These are phyloP conservation scores for Rhynchosporium secalis DNA, from an alignment of 2,329 filamentous ascomycete genomes.

Conservation along the genomic window DNA sequence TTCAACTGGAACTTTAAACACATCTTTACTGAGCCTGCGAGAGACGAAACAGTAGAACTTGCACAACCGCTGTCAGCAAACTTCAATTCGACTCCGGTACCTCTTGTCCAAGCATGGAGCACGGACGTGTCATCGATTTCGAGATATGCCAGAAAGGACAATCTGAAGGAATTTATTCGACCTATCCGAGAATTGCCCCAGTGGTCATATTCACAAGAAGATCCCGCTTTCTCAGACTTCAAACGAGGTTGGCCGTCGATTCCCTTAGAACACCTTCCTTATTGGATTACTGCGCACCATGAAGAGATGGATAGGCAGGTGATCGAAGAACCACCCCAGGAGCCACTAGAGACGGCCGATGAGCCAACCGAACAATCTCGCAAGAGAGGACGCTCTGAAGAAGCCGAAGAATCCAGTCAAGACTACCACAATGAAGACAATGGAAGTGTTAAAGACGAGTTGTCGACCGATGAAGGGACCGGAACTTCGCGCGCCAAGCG, in stretches of 20 bases:
- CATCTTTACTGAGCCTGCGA: slow-evolving; percentile 43
- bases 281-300: slow-evolving; percentile 33
- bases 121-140: slow-evolving; percentile 45
- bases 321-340: neutral
- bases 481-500: slow-evolving; percentile 31
- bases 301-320: slow-evolving; percentile 7
- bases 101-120: slow-evolving; percentile 39
- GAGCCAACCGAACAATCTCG: slow-evolving; percentile 18
- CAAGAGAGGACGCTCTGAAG: slow-evolving; percentile 33
- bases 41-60: slow-evolving; percentile 48
- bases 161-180: slow-evolving; percentile 46
- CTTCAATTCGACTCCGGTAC: slow-evolving; percentile 49
- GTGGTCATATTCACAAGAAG: slow-evolving; percentile 45
- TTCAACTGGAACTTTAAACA: slow-evolving; percentile 45
- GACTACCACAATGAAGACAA: slow-evolving; percentile 24
- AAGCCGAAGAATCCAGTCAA: slow-evolving; percentile 13
- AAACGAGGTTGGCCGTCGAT: slow-evolving; percentile 30
- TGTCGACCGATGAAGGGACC: slow-evolving; percentile 13
- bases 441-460: slow-evolving; percentile 21
- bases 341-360: neutral
- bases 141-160: slow-evolving; percentile 46
- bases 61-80: slow-evolving; percentile 47
- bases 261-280: slow-evolving; percentile 31
- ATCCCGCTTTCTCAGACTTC: slow-evolving; percentile 46
- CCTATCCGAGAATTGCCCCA: slow-evolving; percentile 45